phyloP scores from a whole-genome alignment of 2,329 filamentous ascomycete species.

The Calonectria pseudoreteaudii region DNA sequence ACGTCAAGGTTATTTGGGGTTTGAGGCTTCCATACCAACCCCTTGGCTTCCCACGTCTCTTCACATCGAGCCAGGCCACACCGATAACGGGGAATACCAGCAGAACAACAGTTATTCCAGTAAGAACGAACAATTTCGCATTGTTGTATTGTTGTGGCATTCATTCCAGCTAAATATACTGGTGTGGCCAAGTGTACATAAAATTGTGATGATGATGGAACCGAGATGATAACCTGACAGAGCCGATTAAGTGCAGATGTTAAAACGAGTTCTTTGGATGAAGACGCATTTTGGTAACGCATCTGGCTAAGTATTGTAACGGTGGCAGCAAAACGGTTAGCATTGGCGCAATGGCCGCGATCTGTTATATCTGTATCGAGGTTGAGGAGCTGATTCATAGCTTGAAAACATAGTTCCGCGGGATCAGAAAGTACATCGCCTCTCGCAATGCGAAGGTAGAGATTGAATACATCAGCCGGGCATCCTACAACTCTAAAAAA shows the following conservation, averaged over 20 bases:
- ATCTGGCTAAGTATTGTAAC: slow-evolving; percentile 45
- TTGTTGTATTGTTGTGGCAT: slow-evolving; percentile 46
- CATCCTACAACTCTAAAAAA: slow-evolving; percentile 55
- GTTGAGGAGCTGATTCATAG: slow-evolving; percentile 43
- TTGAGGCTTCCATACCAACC: slow-evolving; percentile 23
- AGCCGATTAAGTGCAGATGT: slow-evolving; percentile 48
- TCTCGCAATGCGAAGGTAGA: slow-evolving; percentile 49
- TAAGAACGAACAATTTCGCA: slow-evolving; percentile 51
- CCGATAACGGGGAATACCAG: slow-evolving; percentile 51
- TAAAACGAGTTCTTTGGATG: slow-evolving; percentile 29
- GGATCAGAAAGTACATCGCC: slow-evolving; percentile 22
- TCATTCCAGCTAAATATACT: slow-evolving; percentile 52
- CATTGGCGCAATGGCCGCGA: slow-evolving; percentile 42
- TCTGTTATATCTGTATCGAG: slow-evolving; percentile 31
- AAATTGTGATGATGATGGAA: slow-evolving; percentile 48
- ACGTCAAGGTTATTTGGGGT: neutral
- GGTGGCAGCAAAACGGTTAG: slow-evolving; percentile 50
- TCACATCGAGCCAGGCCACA: slow-evolving; percentile 47
- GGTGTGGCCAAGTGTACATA: slow-evolving; percentile 54
- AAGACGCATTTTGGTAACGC: neutral
- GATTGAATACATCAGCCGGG: slow-evolving; percentile 50
- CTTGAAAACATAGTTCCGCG: slow-evolving; percentile 34
- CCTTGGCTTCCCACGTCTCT: slow-evolving; percentile 45
- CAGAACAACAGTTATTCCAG: slow-evolving; percentile 52
- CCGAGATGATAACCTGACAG: slow-evolving; percentile 48